Conservation (phyloP, 805 yeast species). For the Debaryomyces maramus region DNA sequence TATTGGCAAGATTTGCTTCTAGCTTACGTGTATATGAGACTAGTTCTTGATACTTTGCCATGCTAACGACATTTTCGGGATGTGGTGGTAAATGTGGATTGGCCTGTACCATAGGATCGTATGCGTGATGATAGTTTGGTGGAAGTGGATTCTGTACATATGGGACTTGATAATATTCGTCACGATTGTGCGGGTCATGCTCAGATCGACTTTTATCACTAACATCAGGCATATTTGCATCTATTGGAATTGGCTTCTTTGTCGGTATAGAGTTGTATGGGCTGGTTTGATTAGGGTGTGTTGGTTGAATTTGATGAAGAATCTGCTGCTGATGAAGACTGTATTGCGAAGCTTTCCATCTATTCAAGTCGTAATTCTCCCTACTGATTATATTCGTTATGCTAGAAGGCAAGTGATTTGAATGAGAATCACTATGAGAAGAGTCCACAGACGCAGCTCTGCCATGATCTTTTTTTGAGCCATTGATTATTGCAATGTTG, state of each 20-base stretch:
- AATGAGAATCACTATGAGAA: background rate
- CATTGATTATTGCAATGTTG: background rate
- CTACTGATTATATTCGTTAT: constrained; percentile 7
- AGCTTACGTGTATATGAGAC: constrained; percentile 32
- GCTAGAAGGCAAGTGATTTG: background rate
- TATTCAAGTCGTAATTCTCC: constrained; percentile 14
- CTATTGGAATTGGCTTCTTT: too few relatives aligned
- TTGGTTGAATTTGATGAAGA: too few relatives aligned
- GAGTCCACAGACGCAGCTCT: constrained; percentile 1
- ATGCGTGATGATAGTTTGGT: too few relatives aligned
- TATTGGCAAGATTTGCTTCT: constrained; percentile 26
- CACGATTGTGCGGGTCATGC: too few relatives aligned
- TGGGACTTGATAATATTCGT: too few relatives aligned
- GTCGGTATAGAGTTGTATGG: too few relatives aligned
- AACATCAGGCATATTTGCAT: too few relatives aligned
- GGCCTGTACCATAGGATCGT: too few relatives aligned
- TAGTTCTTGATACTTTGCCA: constrained; percentile 34
- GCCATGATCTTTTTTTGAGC: background rate
- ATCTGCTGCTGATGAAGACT: too few relatives aligned
- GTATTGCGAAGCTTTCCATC: constrained; percentile 18
- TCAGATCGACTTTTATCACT: too few relatives aligned
- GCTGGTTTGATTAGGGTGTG: too few relatives aligned
- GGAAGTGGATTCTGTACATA: too few relatives aligned
- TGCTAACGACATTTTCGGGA: constrained; percentile 21
- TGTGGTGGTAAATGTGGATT: constrained; percentile 8